phyloP scores from a whole-genome alignment of 1,139 yeast species.

The Kodamaea fungicola region DNA sequence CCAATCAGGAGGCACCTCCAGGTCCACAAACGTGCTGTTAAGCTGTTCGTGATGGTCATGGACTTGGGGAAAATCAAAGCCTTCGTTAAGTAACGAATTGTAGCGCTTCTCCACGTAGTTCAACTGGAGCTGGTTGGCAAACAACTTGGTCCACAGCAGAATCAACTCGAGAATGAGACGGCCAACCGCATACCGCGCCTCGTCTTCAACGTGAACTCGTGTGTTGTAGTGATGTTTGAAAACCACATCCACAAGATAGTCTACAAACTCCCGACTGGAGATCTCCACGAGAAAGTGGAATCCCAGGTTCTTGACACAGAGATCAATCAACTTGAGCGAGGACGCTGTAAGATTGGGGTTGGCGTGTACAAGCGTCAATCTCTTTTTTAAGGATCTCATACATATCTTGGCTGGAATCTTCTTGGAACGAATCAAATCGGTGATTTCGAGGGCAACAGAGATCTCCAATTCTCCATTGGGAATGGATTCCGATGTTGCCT shows the following conservation, averaged over 20 bases:
- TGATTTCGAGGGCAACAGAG: conserved; percentile 75
- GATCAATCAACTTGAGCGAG: conserved; percentile 72
- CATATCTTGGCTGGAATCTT: conserved; percentile 80
- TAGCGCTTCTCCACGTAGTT: conserved; percentile 64
- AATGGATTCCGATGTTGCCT: conserved; percentile 83
- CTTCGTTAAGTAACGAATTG: conserved; percentile 57
- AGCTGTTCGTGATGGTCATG: conserved; percentile 21
- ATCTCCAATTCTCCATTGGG: conserved; percentile 92
- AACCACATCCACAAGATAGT: conserved; percentile 52
- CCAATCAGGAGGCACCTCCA: conserved; percentile 98
- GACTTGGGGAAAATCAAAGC: conserved; percentile 63
- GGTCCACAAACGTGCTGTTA: conserved; percentile 63
- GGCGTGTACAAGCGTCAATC: conserved; percentile 56
- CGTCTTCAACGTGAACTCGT: conserved; percentile 29
- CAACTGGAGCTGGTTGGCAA: conserved; percentile 66
- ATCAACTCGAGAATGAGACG: conserved; percentile 58
- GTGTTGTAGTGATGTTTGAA: conserved; percentile 37
- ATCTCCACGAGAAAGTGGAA: conserved; percentile 76
- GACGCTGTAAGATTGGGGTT: conserved; percentile 79
- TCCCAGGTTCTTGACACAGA: conserved; percentile 93
- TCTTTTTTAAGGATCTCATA: conserved; percentile 75
- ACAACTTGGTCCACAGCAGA: conserved; percentile 75
- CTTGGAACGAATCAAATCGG: conserved; percentile 84
- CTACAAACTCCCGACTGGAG: conserved; percentile 84
- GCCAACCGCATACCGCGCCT: conserved; percentile 54